Base-by-base conservation (phyloP, 2,329 filamentous ascomycete genomes). In the Exserohilum rostratum region DNA sequence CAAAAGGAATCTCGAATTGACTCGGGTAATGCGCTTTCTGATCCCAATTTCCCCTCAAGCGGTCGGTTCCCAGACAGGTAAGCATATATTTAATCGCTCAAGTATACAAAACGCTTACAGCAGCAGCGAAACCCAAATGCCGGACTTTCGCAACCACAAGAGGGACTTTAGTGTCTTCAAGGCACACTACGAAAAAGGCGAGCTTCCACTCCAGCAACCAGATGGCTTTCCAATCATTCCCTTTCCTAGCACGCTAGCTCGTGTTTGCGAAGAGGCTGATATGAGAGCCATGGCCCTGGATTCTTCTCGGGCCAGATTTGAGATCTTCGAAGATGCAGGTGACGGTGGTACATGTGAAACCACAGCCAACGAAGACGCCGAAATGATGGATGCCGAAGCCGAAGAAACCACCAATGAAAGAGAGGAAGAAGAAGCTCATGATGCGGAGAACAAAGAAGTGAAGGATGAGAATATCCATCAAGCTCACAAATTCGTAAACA, bases 181-280 rank as follows among this genome's bases (percentile, higher is more conserved):
- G 30, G 37, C 47, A 12, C 47, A 30, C 18, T 45, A 46, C 17
- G 15, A 37, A 5, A 37, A 34, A 22, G 31, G 33, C 18, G 48
- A 55, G 5, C 48, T 55, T 11, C 31, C 47, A 11, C 30, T 55
- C 15, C 42, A 31, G 18, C 53, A 47, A n/a, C 53, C 54, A 25
- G 20, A 54, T 15, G 50, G 42, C 18, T 57, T 57, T 18, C 54
- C 54, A 6, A 50, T 57, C 20, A 47, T 46, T 27, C 35, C 29
- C 15, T 40, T 57, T 13, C 46, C 37, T 3, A 46, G 17, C 11
- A 57, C 54, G 13, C 15, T 57, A 9, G 30, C 12, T 1, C 50
- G 46, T 18, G 50, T 46, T 38, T 46, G 42, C 30, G 18, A 46
- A 22, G 46, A 57, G 30, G 42, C 35, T 34, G 54, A 35, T n/a